Conservation (phyloP, 2,329 filamentous ascomycete species). For the Drechmeria coniospora region DNA sequence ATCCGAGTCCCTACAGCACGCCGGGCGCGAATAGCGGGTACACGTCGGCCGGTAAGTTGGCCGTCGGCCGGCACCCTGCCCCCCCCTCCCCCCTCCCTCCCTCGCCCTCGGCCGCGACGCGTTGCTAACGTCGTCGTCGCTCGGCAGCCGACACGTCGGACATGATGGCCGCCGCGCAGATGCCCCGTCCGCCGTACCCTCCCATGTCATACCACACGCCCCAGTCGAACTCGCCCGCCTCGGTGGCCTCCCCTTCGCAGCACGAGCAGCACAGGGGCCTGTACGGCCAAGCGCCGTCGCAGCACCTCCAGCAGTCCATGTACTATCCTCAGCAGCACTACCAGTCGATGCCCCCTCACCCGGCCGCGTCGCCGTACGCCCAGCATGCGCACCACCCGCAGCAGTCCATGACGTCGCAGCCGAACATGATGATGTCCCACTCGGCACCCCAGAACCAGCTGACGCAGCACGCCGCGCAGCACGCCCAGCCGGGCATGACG, state of each 20-base stretch:
- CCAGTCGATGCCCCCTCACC: constrained; percentile 50
- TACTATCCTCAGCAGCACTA: constrained; percentile 56
- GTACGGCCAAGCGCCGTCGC: constrained; percentile 65
- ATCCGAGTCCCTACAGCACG: constrained; percentile 71
- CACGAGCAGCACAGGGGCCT: constrained; percentile 83
- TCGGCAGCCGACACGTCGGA: constrained; percentile 37
- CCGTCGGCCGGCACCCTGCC: neutral
- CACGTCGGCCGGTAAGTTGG: constrained; percentile 63
- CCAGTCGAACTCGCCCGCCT: constrained; percentile 87
- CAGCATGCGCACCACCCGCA: constrained; percentile 37
- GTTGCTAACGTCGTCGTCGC: constrained; percentile 7
- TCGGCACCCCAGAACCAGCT: constrained; percentile 40
- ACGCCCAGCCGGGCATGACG: constrained; percentile 37
- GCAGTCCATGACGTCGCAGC: constrained; percentile 47
- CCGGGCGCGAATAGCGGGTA: constrained; percentile 72
- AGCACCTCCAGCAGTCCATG: constrained; percentile 67
- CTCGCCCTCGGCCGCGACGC: too few relatives aligned
- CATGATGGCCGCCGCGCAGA: constrained; percentile 50
- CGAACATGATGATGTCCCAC: constrained; percentile 53
- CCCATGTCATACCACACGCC: constrained; percentile 86
- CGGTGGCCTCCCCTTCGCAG: constrained; percentile 74
- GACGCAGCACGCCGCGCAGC: constrained; percentile 42
- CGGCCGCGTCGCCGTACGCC: constrained; percentile 42
- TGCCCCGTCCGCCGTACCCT: constrained; percentile 70
- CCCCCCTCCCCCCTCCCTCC: too few relatives aligned